Evolutionary conservation across 2,329 filamentous ascomycete species (phyloP).

Genomic region (Dothidotthia symphoricarpi): DNA sequence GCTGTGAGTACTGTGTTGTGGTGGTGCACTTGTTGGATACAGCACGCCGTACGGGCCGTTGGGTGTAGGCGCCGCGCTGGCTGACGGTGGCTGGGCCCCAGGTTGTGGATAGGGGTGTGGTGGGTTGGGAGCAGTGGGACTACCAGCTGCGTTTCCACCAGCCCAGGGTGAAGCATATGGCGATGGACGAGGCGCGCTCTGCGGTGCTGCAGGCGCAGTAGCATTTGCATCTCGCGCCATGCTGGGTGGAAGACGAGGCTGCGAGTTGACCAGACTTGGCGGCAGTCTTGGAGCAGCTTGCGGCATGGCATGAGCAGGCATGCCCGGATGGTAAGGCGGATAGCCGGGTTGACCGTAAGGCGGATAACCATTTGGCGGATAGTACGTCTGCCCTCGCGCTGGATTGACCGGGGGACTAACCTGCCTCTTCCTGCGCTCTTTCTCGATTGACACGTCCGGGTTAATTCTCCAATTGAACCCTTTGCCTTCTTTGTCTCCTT

Average conservation of each 20-base stretch:
- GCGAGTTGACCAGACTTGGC: conserved; percentile 24
- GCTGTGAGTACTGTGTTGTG: conserved; percentile 20
- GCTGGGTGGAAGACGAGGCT: conserved; percentile 39
- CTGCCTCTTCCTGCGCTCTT: conserved; percentile 54
- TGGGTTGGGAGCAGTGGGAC: conserved; percentile 23
- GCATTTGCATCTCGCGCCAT: conserved; percentile 33
- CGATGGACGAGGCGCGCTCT: conserved; percentile 28
- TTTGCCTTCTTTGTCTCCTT: conserved; percentile 61
- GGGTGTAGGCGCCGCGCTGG: conserved; percentile 17
- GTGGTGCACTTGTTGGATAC: conserved; percentile 32
- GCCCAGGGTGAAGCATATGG: conserved; percentile 41
- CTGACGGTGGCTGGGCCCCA: conserved; percentile 26
- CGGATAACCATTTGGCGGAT: conserved; percentile 33
- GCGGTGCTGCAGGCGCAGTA: conserved; percentile 23
- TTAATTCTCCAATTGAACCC: conserved; percentile 64
- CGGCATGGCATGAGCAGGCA: conserved; percentile 33
- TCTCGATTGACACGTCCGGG: conserved; percentile 59
- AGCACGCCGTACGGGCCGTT: conserved; percentile 39
- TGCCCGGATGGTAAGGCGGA: conserved; percentile 28
- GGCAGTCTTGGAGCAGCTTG: conserved; percentile 30
- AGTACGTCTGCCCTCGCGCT: conserved; percentile 32
- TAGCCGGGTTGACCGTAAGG: conserved; percentile 28
- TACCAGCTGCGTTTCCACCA: conserved; percentile 30
- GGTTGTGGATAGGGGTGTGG: conserved; percentile 33
- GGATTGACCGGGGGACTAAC: conserved; percentile 45